Conservation (phyloP, 257 asterid genomes). For the Parsonsia alboflavescens region DNA sequence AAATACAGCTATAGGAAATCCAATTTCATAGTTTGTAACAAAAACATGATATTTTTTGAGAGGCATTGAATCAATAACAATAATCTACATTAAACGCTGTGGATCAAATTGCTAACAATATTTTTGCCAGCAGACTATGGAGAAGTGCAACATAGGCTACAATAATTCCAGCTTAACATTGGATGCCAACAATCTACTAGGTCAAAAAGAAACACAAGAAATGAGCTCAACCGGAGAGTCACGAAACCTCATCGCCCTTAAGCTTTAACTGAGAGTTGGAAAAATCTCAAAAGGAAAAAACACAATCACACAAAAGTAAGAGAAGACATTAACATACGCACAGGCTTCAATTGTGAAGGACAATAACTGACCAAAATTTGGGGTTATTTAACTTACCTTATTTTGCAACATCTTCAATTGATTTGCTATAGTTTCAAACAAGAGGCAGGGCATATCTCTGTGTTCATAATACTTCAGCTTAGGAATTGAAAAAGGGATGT, state of each 20-base stretch:
- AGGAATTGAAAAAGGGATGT: conserved; percentile 48
- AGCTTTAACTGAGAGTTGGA: not conserved
- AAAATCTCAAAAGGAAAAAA: not conserved
- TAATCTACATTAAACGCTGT: not conserved
- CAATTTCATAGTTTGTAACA: not conserved
- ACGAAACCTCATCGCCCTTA: not conserved
- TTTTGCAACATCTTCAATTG: conserved; percentile 23
- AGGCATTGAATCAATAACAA: not conserved
- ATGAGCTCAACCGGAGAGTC: not conserved
- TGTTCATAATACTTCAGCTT: conserved; percentile 46
- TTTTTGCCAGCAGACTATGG: not conserved
- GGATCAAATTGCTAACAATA: not conserved
- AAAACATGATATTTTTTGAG: not conserved
- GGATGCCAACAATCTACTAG: not conserved
- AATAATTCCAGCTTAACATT: not conserved
- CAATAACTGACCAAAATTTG: not conserved
- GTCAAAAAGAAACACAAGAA: not conserved
- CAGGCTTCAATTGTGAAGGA: not conserved
- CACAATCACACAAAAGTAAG: not conserved
- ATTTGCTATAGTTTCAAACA: conserved; percentile 17
- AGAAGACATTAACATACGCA: not conserved
- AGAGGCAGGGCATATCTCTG: conserved; percentile 22
- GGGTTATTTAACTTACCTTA: conserved; percentile 34
- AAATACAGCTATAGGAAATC: not conserved
- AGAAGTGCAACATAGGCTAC: not conserved